A percentile compares a stretch with the other conserved stretches of the same genome.
These are phyloP conservation scores for Teunomyces barrocoloradensis DNA, from an alignment of 805 yeast species.

Conservation along the genomic window DNA sequence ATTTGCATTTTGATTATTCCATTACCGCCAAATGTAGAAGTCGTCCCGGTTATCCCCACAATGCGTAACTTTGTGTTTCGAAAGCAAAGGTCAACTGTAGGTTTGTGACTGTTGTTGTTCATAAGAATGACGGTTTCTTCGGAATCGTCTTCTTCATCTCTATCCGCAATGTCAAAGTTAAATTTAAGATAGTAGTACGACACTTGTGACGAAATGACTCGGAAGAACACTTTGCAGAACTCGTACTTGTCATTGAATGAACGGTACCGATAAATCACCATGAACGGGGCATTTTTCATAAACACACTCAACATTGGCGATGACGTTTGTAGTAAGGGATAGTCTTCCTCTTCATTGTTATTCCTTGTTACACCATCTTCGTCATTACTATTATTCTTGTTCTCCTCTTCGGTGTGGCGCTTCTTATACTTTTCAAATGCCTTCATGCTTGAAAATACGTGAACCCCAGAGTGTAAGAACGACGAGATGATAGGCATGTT, in stretches of 20 bases:
- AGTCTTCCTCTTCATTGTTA: conserved; percentile 1
- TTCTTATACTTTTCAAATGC: conserved; percentile 9
- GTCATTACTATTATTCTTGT: not conserved
- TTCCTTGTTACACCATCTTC: not conserved
- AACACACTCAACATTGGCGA: conserved; percentile 22
- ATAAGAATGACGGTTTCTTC: conserved; percentile 19
- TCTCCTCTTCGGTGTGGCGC: conserved; percentile 1
- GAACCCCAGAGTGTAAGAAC: conserved; percentile 19
- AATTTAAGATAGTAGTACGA: conserved; percentile 29
- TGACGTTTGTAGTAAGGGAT: conserved; percentile 20
- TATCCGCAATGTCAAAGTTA: conserved; percentile 9
- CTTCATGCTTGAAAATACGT: conserved; percentile 12
- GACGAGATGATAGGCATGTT: conserved; percentile 19
- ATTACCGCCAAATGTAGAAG: conserved; percentile 36
- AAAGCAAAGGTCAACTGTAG: conserved; percentile 27
- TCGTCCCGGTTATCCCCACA: conserved; percentile 30
- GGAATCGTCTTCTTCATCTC: conserved; percentile 4
- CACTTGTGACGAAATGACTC: conserved; percentile 24
- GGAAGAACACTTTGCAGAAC: conserved; percentile 29
- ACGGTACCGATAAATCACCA: conserved; percentile 16
- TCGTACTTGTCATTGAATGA: conserved; percentile 15
- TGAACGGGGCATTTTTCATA: conserved; percentile 29
- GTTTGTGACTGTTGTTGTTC: conserved; percentile 28
- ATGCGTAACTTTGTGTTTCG: conserved; percentile 28
- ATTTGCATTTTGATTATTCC: conserved; percentile 25